Evolutionary conservation across 495 filamentous ascomycete genomes (phyloP), one percentile per base, ranked within the genome.

Genomic region (Elaphomyces granulatus): DNA sequence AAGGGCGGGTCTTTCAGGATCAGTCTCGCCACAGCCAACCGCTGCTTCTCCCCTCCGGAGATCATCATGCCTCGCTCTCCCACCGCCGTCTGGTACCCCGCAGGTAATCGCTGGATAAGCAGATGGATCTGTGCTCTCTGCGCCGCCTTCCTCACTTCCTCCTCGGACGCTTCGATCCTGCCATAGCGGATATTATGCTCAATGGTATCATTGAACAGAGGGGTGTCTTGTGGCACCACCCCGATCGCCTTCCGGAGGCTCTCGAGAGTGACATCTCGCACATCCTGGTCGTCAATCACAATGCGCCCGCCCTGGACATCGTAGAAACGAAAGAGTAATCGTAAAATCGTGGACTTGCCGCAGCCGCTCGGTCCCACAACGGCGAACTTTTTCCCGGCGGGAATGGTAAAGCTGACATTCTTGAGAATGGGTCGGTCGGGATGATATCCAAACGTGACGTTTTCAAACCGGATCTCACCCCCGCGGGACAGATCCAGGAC

Each of bases 61-160:
- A 96, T 95, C 90, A 96, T 96, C 80, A 96, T 81, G 1, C 90
- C 90, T 17, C 92, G 70, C 66, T 98, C 90, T 14, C 90, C 90
- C 8, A 98, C 90, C 51, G 81, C 87, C 1, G 90, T 98, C 14
- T 81, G 57, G 51, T 98, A 98, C 3, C 86, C 85, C 12, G 87
- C 79, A 1, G 87, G 87, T 47, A 88, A 75, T 21, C 59, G 60
- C 37, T 72, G 65, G 38, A 98, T 78, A 34, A 81, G 83, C 15
- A 93, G 78, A 56, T 94, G 77, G 34, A 96, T 84, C 38, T 77
- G 75, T 4, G 90, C 92, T 40, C 81, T 68, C 47, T 78, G 75
- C 0, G 90, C 85, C 2, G 80, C 90, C 28, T 74, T 74, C 16
- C 73, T 50, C 0, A 98, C 81, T 40, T 78, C 67, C 36, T 83